A percentile compares a stretch with the other conserved stretches of the same genome.
phyloP scores from a whole-genome alignment of 352 stramenopile genomes.

The Pythium utonaiense region DNA sequence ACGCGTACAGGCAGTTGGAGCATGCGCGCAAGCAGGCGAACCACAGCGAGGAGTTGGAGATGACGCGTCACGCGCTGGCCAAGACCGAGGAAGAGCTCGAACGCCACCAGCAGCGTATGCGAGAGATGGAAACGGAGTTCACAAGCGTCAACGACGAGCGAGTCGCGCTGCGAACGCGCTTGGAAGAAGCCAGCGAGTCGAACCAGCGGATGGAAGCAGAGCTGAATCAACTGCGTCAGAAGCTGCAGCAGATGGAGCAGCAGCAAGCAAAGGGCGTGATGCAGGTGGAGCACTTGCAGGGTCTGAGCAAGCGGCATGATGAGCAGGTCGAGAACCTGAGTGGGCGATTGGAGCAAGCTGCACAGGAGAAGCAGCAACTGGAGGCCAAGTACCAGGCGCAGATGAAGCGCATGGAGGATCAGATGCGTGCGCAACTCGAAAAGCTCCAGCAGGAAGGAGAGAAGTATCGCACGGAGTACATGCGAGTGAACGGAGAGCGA shows the following conservation, averaged over 20 bases:
- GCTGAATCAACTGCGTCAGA: conserved; percentile 26
- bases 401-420: conserved; percentile 58
- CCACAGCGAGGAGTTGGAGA: conserved; percentile 31
- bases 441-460: conserved; percentile 51
- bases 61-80: conserved; percentile 36
- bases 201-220: conserved; percentile 29
- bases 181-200: conserved; percentile 36
- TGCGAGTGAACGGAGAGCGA: conserved; percentile 40
- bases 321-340: conserved; percentile 38
- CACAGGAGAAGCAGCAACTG: conserved; percentile 41
- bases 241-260: conserved; percentile 28
- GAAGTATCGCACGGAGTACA: conserved; percentile 50
- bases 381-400: conserved; percentile 45
- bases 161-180: conserved; percentile 21
- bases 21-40: conserved; percentile 14
- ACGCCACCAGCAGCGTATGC: conserved; percentile 20
- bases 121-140: conserved; percentile 41
- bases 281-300: conserved; percentile 45
- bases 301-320: conserved; percentile 37
- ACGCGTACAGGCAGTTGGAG: conserved; percentile 25
- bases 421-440: conserved; percentile 48
- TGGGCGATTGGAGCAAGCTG: conserved; percentile 33
- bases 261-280: conserved; percentile 36
- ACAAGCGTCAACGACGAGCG: conserved; percentile 28
- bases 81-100: conserved; percentile 32